phyloP scores from a whole-genome alignment of 2,329 filamentous ascomycete genomes.

The Hymenoscyphus fructigenus region DNA sequence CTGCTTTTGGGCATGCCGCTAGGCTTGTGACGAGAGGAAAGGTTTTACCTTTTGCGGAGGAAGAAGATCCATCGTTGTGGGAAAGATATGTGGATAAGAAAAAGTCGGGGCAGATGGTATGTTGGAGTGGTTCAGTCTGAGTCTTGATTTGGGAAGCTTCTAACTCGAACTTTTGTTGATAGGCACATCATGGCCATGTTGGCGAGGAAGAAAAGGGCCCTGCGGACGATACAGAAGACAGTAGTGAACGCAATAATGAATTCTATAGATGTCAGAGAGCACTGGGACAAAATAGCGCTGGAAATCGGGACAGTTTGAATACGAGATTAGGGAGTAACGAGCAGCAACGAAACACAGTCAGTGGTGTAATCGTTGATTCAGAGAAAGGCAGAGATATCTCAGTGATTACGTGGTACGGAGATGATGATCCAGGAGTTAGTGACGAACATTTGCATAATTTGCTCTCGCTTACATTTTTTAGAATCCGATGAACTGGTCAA shows the following conservation, averaged over 20 bases:
- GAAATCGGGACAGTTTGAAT: constrained; percentile 20
- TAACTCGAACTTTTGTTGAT: background rate
- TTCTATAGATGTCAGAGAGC: background rate
- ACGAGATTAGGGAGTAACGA: constrained; percentile 16
- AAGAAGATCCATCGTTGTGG: constrained; percentile 48
- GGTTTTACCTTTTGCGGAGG: constrained; percentile 45
- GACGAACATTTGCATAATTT: constrained; percentile 1
- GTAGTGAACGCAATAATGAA: constrained; percentile 10
- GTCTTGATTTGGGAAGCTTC: background rate
- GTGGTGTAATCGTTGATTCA: constrained; percentile 45
- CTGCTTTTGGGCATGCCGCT: constrained; percentile 41
- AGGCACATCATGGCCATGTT: constrained; percentile 45
- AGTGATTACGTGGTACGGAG: constrained; percentile 51
- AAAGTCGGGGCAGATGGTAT: constrained; percentile 45
- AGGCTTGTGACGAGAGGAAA: constrained; percentile 42
- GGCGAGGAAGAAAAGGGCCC: constrained; percentile 31
- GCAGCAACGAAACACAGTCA: constrained; percentile 38
- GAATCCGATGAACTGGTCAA: constrained; percentile 54
- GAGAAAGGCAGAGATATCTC: constrained; percentile 52
- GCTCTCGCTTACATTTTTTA: background rate
- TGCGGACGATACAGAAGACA: constrained; percentile 31
- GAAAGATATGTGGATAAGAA: constrained; percentile 48
- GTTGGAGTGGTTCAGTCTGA: background rate
- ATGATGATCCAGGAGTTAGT: constrained; percentile 45
- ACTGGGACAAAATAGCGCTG: background rate